Conservation (phyloP, 2,329 filamentous ascomycete genomes). For the Xylariaceae sp. region DNA sequence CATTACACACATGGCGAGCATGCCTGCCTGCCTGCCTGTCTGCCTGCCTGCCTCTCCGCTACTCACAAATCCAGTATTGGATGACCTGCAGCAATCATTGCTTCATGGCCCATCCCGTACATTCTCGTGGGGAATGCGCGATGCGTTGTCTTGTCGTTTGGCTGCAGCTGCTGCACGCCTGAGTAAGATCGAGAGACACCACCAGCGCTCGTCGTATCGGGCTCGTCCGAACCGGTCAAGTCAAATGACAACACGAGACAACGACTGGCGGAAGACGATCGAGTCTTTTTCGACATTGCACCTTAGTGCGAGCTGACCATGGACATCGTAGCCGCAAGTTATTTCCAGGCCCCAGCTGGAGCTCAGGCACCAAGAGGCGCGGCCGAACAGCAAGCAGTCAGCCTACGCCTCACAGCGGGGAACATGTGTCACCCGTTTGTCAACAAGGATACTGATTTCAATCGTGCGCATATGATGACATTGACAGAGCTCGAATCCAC, state of each 20-base stretch:
- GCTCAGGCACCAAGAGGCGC: not conserved
- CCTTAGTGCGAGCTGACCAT: constrained; percentile 11
- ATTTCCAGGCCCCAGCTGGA: not conserved
- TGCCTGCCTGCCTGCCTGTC: not conserved
- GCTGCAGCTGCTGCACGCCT: constrained; percentile 19
- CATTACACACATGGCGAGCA: not conserved
- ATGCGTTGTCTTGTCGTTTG: constrained; percentile 2
- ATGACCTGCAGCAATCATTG: not conserved
- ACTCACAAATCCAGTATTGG: too few relatives aligned
- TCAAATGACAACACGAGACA: constrained; percentile 1
- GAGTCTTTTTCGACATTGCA: not conserved
- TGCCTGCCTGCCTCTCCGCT: too few relatives aligned
- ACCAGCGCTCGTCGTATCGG: constrained; percentile 10
- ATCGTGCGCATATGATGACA: not conserved
- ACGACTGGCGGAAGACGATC: not conserved
- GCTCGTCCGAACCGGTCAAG: constrained; percentile 13
- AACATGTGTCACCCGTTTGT: not conserved
- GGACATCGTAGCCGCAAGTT: not conserved
- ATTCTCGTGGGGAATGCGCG: not conserved
- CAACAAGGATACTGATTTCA: not conserved
- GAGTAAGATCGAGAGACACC: constrained; percentile 18
- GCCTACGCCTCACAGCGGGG: constrained; percentile 1
- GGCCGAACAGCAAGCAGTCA: constrained; percentile 1
- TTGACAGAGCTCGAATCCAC: not conserved
- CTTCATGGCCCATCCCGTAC: not conserved